Conservation (phyloP, 495 filamentous ascomycete genomes). For the Diplogelasinospora grovesii region DNA sequence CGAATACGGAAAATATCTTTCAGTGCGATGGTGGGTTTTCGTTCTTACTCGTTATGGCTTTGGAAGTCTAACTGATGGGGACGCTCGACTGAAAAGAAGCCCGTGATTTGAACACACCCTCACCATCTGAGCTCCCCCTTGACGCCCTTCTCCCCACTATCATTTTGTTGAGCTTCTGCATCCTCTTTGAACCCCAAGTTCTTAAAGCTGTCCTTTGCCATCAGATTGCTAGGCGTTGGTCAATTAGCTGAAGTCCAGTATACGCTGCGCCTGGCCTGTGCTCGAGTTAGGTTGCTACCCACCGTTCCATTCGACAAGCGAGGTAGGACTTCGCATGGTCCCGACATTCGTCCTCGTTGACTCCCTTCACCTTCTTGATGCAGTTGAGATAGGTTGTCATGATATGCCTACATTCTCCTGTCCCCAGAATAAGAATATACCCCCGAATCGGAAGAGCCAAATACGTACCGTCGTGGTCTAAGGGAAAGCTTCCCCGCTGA, state of each 20-base stretch:
- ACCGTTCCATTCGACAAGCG: constrained; percentile 91
- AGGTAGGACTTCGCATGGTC: constrained; percentile 81
- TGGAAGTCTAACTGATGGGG: too few species aligned
- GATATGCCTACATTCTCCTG: constrained; percentile 87
- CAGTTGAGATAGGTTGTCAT: constrained; percentile 80
- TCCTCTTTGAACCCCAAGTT: constrained; percentile 68
- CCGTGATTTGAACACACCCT: too few species aligned
- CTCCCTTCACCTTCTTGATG: constrained; percentile 70
- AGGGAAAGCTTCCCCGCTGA: constrained; percentile 90
- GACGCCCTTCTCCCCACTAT: constrained; percentile 24
- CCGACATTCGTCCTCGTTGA: constrained; percentile 81
- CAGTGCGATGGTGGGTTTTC: too few species aligned
- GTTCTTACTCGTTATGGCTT: too few species aligned
- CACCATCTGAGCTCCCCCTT: constrained; percentile 44
- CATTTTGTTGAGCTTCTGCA: constrained; percentile 6
- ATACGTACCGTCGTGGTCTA: constrained; percentile 80
- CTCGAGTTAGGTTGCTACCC: constrained; percentile 25
- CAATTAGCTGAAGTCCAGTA: not conserved
- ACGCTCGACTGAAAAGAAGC: too few species aligned
- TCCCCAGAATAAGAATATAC: constrained; percentile 4
- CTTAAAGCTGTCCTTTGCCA: constrained; percentile 88
- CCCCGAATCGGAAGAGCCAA: not conserved
- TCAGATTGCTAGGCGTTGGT: constrained; percentile 62
- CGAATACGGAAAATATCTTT: too few species aligned
- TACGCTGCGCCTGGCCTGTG: not conserved